Evolutionary conservation across 2,329 filamentous ascomycete genomes (phyloP), one percentile per base, ranked within the genome.

Genomic region (Xylariaceae sp.): DNA sequence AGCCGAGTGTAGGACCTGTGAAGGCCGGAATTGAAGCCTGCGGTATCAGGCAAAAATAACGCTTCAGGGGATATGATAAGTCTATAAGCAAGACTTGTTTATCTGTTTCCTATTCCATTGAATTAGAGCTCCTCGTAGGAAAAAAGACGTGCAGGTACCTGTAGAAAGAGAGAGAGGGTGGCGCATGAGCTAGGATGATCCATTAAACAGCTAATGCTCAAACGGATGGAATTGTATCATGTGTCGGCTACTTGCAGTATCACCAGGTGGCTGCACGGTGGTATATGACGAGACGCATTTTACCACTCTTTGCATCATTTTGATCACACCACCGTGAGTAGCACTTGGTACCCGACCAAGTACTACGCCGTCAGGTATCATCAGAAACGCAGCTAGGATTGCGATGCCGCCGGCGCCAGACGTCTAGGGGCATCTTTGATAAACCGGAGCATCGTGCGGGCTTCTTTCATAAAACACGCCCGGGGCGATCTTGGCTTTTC

Each of bases 321-420:
- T 49, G 47, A 49, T 51, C 49, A 51, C 30, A 51, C 23, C 49
- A 51, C 49, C 49, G 49, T 51, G 23, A 51, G 49, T 51, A 51
- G 49, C 23, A 51, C 49, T 23, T 35, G 17, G 18, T 51, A 35
- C 49, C 30, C 23, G 23, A 35, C 9, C 49, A 51, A 35, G 49
- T 35, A 34, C 13, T 15, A 34, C 11, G 4, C 9, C 49, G 30
- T 30, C 23, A 30, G 23, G 23, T 30, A 30, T 30, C 23, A 30
- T 30, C 23, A 30, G 4, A 30, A 8, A 35, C 10, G 49, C 10
- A 30, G 23, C 23, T 15, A n/a, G 17, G 23, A 51, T 35, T 30
- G 48, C 11, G 15, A 50, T 50, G 48, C 13, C 48, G 48, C n/a
- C 48, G 7, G 18, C 8, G n/a, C 3, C 9, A 10, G 48, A 50